Evolutionary conservation across 306 rosid species (phyloP), one percentile per base, ranked within the genome.

Genomic region (Dryas octopetala): DNA sequence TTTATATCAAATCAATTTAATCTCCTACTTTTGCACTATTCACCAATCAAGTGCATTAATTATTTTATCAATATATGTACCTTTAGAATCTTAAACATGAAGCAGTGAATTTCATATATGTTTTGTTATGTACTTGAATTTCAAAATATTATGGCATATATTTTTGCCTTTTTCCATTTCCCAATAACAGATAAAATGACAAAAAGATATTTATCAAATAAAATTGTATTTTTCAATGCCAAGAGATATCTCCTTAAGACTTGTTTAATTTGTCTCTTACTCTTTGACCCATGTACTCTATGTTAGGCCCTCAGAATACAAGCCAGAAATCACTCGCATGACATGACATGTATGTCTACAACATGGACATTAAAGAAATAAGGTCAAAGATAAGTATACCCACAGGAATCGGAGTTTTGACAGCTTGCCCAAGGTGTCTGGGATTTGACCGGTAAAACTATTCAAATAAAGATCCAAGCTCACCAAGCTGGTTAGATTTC

Each of bases 381-480:
- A 78, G 58, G 71, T 13, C 46, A 51, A 76, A 38, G 76, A 68
- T 41, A 67, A 84, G 73, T 49, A 54, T 78, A 90, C 98, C 86
- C 86, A 96, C 99, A 96, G 98, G 85, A 96, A 96, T 46, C 99
- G 86, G 77, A 96, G 81, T 86, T 96, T 96, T 47, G 98, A 89
- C 83, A 96, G 82, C 89, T 86, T 92, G 74, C 99, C 99, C 92
- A 96, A 80, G 28, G 97, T 84, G 75, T 81, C 97, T 57, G 99
- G 99, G 85, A 95, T 95, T 47, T 88, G 90, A 86, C 99, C 99
- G 5, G 84, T 74, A 81, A 95, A 95, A 57, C 78, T 80, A 74
- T 95, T 95, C 81, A 95, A 81, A 83, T 92, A 95, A 66, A 95
- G 92, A 86, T 95, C 99, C 93, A 95, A 90, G 97, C 99, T 95